These are phyloP conservation scores for Cladosporium velox DNA, from an alignment of 2,329 filamentous ascomycete genomes.

Conservation along the genomic window DNA sequence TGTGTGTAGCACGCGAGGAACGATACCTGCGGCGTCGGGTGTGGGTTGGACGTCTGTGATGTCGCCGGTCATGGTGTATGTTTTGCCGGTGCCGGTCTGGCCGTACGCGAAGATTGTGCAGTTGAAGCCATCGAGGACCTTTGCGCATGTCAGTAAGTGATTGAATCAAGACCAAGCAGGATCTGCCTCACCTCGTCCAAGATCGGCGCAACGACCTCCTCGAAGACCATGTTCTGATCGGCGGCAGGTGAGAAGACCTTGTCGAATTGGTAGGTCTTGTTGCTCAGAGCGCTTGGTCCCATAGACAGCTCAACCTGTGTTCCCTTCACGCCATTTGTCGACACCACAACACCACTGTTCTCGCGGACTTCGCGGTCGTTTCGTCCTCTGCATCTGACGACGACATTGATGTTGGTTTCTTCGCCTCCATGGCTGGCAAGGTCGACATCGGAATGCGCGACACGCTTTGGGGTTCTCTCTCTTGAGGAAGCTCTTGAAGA, in stretches of 20 bases:
- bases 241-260: conserved; percentile 95
- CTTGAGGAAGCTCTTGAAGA: conserved; percentile 68
- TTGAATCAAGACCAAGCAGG: neutral
- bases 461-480: conserved; percentile 69
- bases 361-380: conserved; percentile 91
- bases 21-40: conserved; percentile 90
- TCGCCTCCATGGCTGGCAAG: conserved; percentile 63
- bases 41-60: conserved; percentile 89
- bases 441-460: conserved; percentile 77
- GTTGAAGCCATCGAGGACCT: conserved; percentile 94
- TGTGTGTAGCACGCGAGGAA: conserved; percentile 84
- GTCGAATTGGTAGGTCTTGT: conserved; percentile 96
- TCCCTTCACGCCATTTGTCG: conserved; percentile 83
- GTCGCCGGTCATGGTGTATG: conserved; percentile 98
- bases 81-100: conserved; percentile 97
- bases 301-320: conserved; percentile 83
- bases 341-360: conserved; percentile 90
- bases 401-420: conserved; percentile 97
- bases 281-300: conserved; percentile 87
- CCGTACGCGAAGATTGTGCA: conserved; percentile 99
- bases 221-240: conserved; percentile 90
- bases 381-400: conserved; percentile 89
- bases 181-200: conserved; percentile 73
- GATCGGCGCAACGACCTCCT: conserved; percentile 92
- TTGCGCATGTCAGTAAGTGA: conserved; percentile 17